These are phyloP conservation scores for Metarhizium sp. DNA, from an alignment of 2,329 filamentous ascomycete genomes.

Conservation along the genomic window DNA sequence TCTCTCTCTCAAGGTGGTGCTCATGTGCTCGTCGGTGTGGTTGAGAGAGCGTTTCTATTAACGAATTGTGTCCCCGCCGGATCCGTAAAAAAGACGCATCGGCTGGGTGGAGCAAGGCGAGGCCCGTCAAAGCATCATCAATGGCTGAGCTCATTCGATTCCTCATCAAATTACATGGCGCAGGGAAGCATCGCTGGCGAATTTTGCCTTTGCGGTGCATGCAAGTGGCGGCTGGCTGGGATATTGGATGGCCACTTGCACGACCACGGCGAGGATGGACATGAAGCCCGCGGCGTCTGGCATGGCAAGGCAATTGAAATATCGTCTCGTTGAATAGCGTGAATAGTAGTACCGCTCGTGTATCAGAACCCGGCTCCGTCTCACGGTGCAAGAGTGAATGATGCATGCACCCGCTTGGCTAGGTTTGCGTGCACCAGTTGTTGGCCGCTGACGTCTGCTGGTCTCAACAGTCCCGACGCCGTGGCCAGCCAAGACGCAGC, in stretches of 20 bases:
- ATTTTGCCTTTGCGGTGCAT: background rate
- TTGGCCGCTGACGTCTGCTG: no score
- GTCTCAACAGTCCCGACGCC: no score
- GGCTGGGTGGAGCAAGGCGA: slow-evolving; percentile 1
- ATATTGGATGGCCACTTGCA: background rate
- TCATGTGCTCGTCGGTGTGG: background rate
- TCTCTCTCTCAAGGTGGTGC: background rate
- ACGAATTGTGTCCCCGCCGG: slow-evolving; percentile 3
- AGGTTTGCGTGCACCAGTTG: no score
- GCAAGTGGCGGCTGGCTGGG: background rate
- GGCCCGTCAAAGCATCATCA: background rate
- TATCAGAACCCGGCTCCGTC: no score
- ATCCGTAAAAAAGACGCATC: slow-evolving; percentile 22
- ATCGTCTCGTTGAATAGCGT: no score
- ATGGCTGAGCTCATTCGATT: background rate
- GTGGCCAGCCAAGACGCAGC: no score
- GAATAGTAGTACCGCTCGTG: no score
- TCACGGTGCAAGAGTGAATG: no score
- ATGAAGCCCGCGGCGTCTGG: no score
- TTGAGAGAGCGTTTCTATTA: background rate
- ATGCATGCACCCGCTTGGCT: no score
- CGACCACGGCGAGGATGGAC: no score
- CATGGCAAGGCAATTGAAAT: no score
- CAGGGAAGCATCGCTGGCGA: background rate
- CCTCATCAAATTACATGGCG: background rate